Base-by-base conservation (phyloP, 805 yeast species). In the Cephaloascus albidus region DNA sequence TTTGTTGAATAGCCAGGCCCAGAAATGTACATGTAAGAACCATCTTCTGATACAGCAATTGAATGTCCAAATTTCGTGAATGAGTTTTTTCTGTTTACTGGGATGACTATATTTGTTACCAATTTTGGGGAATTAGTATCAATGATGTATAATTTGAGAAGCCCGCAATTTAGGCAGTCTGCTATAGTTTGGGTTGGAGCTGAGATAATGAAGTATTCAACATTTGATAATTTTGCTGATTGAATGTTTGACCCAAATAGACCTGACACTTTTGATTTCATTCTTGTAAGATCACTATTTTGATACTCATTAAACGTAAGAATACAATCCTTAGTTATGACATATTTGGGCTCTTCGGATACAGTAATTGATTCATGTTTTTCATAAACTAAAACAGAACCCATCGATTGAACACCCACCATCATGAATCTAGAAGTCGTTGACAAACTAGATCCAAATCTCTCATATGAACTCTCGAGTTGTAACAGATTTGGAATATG, bases 1-100 rank as follows among this genome's bases (percentile, higher is more conserved):
- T 72, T 73, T 20, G 50, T 50, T 15, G 42, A 51, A 10, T 64
- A 68, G 15, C 57, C 57, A 1, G 75, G 72, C 0, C 76, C 65
- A 0, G 75, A 58, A 2, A 72, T 47, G 37, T 55, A 57, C 18
- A 72, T 47, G 5, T 17, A 47, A 44, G 14, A 45, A 45, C 18
- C 45, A 38, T 1, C 30, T 38, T 20, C 43, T 10, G 35, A 33
- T 17, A 18, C 41, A 39, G 3, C 42, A 17, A 8, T 42, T 20
- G 36, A 38, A 4, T 42, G 38, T 2, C 58, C 58, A 41, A 58
- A 57, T 38, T 39, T 43, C 3, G 34, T 36, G 38, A 17, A 39
- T 27, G 32, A 40, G 36, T 15, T 35, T 31, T n/a, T 15, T 8
- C 8, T 10, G 16, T 16, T 31, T 8, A 16, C 8, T 8, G 33